These are phyloP conservation scores for Phalaenopsis equestris DNA, from an alignment of 106 monocot species.

Conservation along the genomic window DNA sequence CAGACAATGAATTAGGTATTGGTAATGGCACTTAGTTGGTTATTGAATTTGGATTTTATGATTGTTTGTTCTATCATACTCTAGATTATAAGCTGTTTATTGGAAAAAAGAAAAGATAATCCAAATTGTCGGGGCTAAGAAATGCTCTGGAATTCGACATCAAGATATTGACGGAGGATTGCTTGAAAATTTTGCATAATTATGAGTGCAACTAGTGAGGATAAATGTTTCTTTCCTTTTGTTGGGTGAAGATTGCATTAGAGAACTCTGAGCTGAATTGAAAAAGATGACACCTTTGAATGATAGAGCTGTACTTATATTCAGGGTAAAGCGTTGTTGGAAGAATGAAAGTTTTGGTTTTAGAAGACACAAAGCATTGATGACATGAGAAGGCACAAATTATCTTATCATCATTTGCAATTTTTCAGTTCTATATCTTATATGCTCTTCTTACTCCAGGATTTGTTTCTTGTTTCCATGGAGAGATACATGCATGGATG, in stretches of 20 bases:
- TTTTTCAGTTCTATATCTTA: no score
- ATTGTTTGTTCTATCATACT: neutral
- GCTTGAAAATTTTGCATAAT: neutral
- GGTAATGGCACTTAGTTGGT: neutral
- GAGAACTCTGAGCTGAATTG: slow-evolving; percentile 5
- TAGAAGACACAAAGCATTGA: no score
- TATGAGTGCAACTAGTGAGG: neutral
- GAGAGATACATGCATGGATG: no score
- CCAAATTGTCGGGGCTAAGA: neutral
- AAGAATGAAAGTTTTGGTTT: slow-evolving; percentile 5
- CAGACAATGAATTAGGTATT: neutral
- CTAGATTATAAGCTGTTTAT: neutral
- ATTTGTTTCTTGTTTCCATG: no score
- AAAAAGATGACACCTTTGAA: slow-evolving; percentile 10
- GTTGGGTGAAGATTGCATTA: slow-evolving; percentile 3
- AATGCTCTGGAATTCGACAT: slow-evolving; percentile 11
- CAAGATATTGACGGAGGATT: slow-evolving; percentile 7
- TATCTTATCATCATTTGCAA: no score
- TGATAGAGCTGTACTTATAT: slow-evolving; percentile 9
- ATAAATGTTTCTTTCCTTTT: neutral
- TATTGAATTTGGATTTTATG: neutral
- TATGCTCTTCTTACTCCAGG: no score
- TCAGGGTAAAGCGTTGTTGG: slow-evolving; percentile 3
- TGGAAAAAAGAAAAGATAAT: slow-evolving; percentile 1
- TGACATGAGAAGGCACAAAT: neutral